Base-by-base conservation (phyloP, 2,329 filamentous ascomycete genomes). In the Laburnicola sp. region DNA sequence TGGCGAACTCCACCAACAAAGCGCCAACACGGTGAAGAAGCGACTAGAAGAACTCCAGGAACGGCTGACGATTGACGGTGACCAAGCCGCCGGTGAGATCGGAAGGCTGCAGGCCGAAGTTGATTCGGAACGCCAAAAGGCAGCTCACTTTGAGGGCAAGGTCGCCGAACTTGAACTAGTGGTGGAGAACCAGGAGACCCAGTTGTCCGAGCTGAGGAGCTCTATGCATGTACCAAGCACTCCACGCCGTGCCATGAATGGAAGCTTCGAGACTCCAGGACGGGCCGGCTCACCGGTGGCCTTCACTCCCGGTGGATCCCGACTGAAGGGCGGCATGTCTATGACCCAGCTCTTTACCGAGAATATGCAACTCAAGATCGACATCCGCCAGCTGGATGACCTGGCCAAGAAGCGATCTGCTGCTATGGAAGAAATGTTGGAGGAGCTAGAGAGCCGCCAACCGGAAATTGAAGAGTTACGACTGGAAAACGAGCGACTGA, bases 401-500 rank as follows among this genome's bases (percentile, higher is more conserved):
- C 84, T 86, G 22, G 91, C 84, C 61, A 84, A 88, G 57, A 85
- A 90, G 66, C 83, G 97, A 8, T 82, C 84, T 16, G 82, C 85
- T 32, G 85, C 93, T 38, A 78, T 97, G 38, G 90, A 97, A 58
- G 89, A 94, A 52, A 89, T 97, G 77, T 84, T 97, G 51, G 82
- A 86, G 32, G 87, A 92, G 51, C 76, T 97, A 32, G 92, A 99
- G 70, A 86, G 86, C 23, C 92, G 89, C 70, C 86, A 87, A 25
- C 94, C 94, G 0, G 91, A 97, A 65, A 84, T 97, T 27, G 86
- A 96, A 55, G 92, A 97, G 60, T 78, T 96, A 16, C 86, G 89
- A 41, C 82, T 84, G 10, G 92, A 97, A 63, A 86, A 92, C 56
- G 86, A 90, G 46, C 85, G 88, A 28, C 81, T 97, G 2, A 85